Evolutionary conservation across 2,329 filamentous ascomycete species (phyloP).

Genomic region (Drechslerella dactyloides): DNA sequence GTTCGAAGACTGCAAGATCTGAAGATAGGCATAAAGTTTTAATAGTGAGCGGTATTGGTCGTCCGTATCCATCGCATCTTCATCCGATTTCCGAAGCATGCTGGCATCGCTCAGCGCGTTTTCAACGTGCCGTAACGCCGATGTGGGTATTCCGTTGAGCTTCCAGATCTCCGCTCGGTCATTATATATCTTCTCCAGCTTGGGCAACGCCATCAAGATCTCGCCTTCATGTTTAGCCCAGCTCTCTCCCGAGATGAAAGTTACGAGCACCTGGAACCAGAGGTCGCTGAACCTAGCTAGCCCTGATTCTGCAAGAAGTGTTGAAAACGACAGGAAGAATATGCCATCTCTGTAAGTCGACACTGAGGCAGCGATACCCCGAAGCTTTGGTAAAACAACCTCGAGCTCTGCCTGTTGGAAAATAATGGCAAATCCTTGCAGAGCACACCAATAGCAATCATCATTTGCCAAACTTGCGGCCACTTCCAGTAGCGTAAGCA

Average conservation of each 20-base stretch:
- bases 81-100: not conserved
- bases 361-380: conserved; percentile 69
- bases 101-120: conserved; percentile 10
- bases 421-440: conserved; percentile 22
- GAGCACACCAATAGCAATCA: conserved; percentile 18
- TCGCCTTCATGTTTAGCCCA: conserved; percentile 29
- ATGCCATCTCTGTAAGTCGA: conserved; percentile 59
- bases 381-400: conserved; percentile 73
- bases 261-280: conserved; percentile 27
- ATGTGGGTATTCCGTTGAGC: conserved; percentile 11
- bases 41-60: conserved; percentile 15
- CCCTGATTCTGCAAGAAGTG: conserved; percentile 76
- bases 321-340: conserved; percentile 81
- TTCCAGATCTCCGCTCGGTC: conserved; percentile 27
- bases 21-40: conserved; percentile 29
- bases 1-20: conserved; percentile 17
- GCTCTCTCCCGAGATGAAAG: conserved; percentile 18
- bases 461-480: conserved; percentile 52
- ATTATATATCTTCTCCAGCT: conserved; percentile 23
- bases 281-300: conserved; percentile 70
- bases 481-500: conserved; percentile 64
- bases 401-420: conserved; percentile 73
- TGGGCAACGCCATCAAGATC: conserved; percentile 28
- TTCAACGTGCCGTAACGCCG: conserved; percentile 11
- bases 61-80: conserved; percentile 33